phyloP scores from a whole-genome alignment of 2,329 filamentous ascomycete genomes.

The Mariannaea sp. region DNA sequence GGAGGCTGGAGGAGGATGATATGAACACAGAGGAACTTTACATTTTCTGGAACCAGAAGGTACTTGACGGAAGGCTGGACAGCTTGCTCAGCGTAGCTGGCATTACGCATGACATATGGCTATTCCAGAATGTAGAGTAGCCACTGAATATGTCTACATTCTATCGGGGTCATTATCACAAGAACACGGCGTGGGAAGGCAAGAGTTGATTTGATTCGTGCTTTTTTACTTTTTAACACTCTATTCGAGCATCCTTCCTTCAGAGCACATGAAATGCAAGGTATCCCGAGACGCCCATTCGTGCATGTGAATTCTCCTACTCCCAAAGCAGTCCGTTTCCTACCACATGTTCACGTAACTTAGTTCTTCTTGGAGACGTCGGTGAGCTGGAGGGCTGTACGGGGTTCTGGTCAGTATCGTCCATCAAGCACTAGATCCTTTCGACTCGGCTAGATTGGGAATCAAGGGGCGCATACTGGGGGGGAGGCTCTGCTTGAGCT shows the following conservation, averaged over 20 bases:
- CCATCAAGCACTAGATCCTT: background rate
- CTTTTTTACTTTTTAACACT: conserved; percentile 42
- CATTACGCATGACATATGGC: conserved; percentile 27
- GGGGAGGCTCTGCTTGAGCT: conserved; percentile 98
- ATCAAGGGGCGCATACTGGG: conserved; percentile 72
- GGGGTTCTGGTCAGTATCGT: conserved; percentile 20
- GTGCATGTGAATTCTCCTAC: conserved; percentile 47
- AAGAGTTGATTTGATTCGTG: conserved; percentile 41
- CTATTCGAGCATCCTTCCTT: conserved; percentile 46
- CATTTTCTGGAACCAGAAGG: conserved; percentile 46
- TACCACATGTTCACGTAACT: conserved; percentile 34
- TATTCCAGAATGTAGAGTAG: conserved; percentile 36
- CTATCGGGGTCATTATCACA: conserved; percentile 15
- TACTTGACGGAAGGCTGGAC: conserved; percentile 42
- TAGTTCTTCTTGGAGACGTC: conserved; percentile 61
- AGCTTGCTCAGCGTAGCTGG: conserved; percentile 31
- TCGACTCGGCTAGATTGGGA: conserved; percentile 4
- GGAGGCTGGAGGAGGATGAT: conserved; percentile 48
- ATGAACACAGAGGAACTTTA: conserved; percentile 46
- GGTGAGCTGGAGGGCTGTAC: conserved; percentile 56
- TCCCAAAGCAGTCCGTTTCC: conserved; percentile 36
- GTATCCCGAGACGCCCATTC: conserved; percentile 61
- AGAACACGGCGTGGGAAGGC: conserved; percentile 1
- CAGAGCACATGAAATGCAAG: conserved; percentile 56
- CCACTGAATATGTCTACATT: conserved; percentile 16